Conservation (phyloP, 441 rosid species). For the Euphorbia schlechtendalii region DNA sequence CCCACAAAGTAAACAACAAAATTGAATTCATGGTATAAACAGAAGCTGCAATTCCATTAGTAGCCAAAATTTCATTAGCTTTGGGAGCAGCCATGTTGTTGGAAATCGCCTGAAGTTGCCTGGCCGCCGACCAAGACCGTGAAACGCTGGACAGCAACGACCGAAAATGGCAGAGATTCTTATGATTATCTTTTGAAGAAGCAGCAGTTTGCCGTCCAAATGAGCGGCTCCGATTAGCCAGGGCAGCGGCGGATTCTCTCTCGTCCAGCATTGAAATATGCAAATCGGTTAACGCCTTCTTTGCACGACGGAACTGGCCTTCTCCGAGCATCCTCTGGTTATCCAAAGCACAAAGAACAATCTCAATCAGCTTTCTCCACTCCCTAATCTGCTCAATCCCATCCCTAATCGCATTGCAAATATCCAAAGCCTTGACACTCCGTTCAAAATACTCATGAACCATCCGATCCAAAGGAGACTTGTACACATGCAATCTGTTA, state of each 20-base stretch:
- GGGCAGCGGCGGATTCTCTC: conserved; percentile 43
- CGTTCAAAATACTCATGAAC: conserved; percentile 62
- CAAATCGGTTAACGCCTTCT: conserved; percentile 63
- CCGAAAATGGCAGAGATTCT: conserved; percentile 53
- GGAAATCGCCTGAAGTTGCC: conserved; percentile 78
- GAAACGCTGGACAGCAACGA: conserved; percentile 91
- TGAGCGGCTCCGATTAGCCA: conserved; percentile 64
- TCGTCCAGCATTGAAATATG: conserved; percentile 82
- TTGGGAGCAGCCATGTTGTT: conserved; percentile 51
- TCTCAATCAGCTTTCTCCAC: conserved; percentile 80
- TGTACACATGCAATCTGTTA: conserved; percentile 22
- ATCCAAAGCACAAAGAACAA: conserved; percentile 60
- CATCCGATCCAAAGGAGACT: conserved; percentile 61
- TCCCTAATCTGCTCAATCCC: conserved; percentile 86
- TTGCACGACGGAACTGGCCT: conserved; percentile 83
- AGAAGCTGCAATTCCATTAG: conserved; percentile 50
- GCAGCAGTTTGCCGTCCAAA: conserved; percentile 52
- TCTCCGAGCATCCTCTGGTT: conserved; percentile 51
- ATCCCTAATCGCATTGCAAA: conserved; percentile 86
- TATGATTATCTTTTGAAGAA: conserved; percentile 33
- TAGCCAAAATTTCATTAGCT: conserved; percentile 43
- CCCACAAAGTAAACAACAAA: conserved; percentile 80
- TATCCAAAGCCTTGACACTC: conserved; percentile 81
- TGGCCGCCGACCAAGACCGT: conserved; percentile 85
- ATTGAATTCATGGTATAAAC: conserved; percentile 61